A percentile compares a stretch with the other conserved stretches of the same genome.
Evolutionary conservation across 1,284 basidiomycete species (phyloP).

Genomic region (Peniophora sp.): DNA sequence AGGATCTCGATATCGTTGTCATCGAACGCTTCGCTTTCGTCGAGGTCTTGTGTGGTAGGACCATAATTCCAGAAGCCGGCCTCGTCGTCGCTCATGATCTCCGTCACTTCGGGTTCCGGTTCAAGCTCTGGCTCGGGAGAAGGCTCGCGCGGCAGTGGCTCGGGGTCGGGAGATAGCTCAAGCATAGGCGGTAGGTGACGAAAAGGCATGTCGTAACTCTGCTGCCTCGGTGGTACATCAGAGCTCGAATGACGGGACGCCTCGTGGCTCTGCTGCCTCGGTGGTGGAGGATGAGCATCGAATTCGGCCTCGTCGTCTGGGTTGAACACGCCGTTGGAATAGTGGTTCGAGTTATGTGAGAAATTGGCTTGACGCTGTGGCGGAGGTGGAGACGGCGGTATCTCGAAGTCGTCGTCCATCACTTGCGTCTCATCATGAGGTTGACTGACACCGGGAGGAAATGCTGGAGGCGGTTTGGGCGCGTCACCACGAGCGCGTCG

Average conservation of each 20-base stretch:
- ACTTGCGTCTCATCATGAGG: conserved; percentile 4
- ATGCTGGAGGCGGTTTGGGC: background rate
- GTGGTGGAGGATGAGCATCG: no score
- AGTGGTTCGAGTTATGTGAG: conserved; percentile 1
- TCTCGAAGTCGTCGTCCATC: conserved; percentile 2
- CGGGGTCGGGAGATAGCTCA: no score
- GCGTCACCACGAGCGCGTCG: background rate
- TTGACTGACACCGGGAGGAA: background rate
- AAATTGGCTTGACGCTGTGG: conserved; percentile 5
- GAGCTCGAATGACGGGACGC: no score
- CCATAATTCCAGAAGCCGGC: conserved; percentile 3
- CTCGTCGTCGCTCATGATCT: conserved; percentile 8
- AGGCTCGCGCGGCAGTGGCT: no score
- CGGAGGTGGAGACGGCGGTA: conserved; percentile 2
- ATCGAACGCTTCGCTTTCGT: background rate
- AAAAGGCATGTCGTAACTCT: no score
- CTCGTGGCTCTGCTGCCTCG: no score
- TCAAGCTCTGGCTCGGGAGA: background rate
- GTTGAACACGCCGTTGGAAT: background rate
- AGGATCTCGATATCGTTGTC: conserved; percentile 6
- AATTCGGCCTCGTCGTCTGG: no score
- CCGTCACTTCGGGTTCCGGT: background rate
- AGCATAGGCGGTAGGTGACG: no score
- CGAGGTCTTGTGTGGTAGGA: background rate
- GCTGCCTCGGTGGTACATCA: no score